phyloP scores from a whole-genome alignment of 495 filamentous ascomycete species.

The Filosporella fistucella region DNA sequence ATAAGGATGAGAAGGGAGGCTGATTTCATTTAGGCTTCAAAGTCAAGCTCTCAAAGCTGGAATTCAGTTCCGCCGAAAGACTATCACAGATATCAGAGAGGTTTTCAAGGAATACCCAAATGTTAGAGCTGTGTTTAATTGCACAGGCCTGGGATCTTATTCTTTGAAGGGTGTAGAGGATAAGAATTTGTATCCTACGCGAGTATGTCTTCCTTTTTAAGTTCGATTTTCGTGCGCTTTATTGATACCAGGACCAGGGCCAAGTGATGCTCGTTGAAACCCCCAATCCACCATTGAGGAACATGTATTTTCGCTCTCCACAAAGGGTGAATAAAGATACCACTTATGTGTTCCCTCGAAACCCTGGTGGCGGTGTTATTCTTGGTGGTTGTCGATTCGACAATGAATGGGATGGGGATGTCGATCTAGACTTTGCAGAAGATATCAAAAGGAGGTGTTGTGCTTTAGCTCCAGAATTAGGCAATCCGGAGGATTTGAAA shows the following conservation, averaged over 20 bases:
- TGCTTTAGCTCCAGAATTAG: conserved; percentile 55
- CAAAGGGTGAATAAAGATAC: conserved; percentile 23
- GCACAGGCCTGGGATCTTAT: conserved; percentile 60
- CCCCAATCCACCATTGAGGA: conserved; percentile 18
- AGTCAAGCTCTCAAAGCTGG: conserved; percentile 50
- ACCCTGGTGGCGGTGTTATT: conserved; percentile 45
- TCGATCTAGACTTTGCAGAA: conserved; percentile 61
- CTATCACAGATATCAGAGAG: conserved; percentile 53
- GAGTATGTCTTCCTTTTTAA: not conserved
- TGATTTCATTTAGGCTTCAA: conserved; percentile 17
- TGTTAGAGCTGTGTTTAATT: conserved; percentile 65
- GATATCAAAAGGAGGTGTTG: conserved; percentile 72
- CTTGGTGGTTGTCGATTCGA: conserved; percentile 70
- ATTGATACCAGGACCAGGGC: conserved; percentile 30
- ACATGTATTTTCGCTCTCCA: conserved; percentile 29
- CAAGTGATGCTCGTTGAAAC: conserved; percentile 36
- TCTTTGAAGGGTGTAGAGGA: conserved; percentile 66
- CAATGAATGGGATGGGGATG: conserved; percentile 59
- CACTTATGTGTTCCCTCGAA: conserved; percentile 26
- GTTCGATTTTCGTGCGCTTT: conserved; percentile 9
- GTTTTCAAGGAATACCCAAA: conserved; percentile 32
- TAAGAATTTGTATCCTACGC: conserved; percentile 39
- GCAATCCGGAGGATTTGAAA: conserved; percentile 54
- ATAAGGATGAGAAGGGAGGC: not conserved
- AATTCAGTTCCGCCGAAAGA: conserved; percentile 40